Base-by-base conservation (phyloP, 495 filamentous ascomycete genomes). In the Aspergillus ostianus region DNA sequence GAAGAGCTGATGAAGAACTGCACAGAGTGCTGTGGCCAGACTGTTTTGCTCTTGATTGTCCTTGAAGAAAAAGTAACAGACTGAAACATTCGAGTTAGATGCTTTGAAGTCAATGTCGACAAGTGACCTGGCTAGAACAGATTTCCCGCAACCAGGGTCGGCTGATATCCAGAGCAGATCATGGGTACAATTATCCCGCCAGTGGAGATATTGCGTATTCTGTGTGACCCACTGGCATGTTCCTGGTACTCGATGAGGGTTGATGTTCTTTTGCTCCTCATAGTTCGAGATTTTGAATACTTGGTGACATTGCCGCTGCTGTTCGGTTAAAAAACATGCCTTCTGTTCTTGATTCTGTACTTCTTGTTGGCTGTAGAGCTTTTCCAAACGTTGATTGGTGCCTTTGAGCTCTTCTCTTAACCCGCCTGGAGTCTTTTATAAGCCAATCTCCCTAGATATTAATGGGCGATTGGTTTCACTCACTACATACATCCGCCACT, bases 61-160 rank as follows among this genome's bases (percentile, higher is more conserved):
- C 51, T 77, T 77, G 62, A 78, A 81, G 52, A 81, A 82, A 54
- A 81, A 80, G 61, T 77, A 79, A 56, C 72, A 79, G 13, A 77
- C 48, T 19, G 61, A 64, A n/a, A 61, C 59, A 27, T 53, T 48
- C 9, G 56, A 23, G 45, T 20, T 17, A 1, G 53, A 36, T 18
- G 3, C 30, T 18, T 60, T 47, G 8, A 70, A 57, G 54, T 63
- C 48, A 20, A 67, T 30, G 30, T 79, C 71, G 6, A 76, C 63
- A 4, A 79, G 64, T 17, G 64, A 72, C 58, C 64, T 63, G 1
- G 72, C 54, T 8, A 81, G 58, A 3, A 82, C 76, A 55, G 77
- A 76, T 57, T 82, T 82, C 3, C 77, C 74, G 60, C 72, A 79
- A 27, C 76, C 76, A 41, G 72, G 75, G 57, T 77, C 72, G 17